Percentiles rank a stretch among this genome's conserved stretches.
Conservation (phyloP, 192 early-diverging fungal genomes). For the Podila horticola region DNA sequence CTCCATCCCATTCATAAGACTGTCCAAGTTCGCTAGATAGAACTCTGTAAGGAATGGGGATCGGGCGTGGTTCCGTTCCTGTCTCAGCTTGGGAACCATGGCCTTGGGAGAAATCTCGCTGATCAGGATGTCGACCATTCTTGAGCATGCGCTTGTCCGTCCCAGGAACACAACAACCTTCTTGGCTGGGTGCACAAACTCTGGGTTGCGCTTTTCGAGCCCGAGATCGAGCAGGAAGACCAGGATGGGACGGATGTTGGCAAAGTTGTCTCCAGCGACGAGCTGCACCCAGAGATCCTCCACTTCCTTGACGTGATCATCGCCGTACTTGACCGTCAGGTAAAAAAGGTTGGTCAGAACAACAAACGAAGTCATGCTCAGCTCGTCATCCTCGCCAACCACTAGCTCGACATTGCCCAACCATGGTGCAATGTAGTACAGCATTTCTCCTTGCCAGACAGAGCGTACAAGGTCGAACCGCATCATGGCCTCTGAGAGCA, state of each 20-base stretch:
- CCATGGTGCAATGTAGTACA: constrained; percentile 85
- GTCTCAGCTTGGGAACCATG: constrained; percentile 69
- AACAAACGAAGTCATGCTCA: constrained; percentile 60
- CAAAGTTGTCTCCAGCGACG: constrained; percentile 64
- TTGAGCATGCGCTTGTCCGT: constrained; percentile 65
- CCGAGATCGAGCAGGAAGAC: constrained; percentile 80
- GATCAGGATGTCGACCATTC: constrained; percentile 72
- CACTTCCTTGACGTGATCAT: constrained; percentile 79
- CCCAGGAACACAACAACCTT: constrained; percentile 81
- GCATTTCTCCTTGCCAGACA: constrained; percentile 72
- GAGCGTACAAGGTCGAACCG: constrained; percentile 70
- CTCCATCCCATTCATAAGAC: constrained; percentile 68
- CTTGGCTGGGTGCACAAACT: constrained; percentile 81
- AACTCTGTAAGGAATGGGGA: constrained; percentile 49
- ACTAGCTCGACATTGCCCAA: constrained; percentile 78
- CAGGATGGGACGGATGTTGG: constrained; percentile 70
- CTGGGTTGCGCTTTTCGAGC: constrained; percentile 79
- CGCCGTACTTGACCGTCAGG: constrained; percentile 84
- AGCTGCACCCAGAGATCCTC: constrained; percentile 83
- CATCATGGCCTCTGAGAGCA: constrained; percentile 81
- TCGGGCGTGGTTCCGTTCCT: constrained; percentile 32
- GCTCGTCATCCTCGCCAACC: constrained; percentile 53
- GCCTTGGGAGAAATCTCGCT: constrained; percentile 75
- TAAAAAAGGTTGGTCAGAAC: constrained; percentile 84
- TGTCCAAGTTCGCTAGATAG: constrained; percentile 77